Evolutionary conservation across 768 basidiomycete species (phyloP).

Genomic region (Pluteus cervinus): DNA sequence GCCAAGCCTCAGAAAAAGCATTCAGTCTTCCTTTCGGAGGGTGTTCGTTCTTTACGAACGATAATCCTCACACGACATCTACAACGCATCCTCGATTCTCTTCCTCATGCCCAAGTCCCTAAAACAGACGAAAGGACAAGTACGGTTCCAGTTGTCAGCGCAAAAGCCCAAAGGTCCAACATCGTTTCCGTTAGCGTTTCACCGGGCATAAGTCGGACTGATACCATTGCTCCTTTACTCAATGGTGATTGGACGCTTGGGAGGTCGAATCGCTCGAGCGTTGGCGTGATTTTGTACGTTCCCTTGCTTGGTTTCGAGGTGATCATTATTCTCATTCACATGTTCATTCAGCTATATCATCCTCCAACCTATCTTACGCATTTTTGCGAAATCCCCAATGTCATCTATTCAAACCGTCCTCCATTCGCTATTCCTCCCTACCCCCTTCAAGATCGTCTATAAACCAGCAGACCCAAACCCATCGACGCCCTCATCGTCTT

Average conservation of each 20-base stretch:
- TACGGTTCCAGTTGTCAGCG: conserved; percentile 29
- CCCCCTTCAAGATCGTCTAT: conserved; percentile 58
- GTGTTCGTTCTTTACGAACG: background rate
- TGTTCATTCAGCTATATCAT: conserved; percentile 49
- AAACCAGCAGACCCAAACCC: conserved; percentile 13
- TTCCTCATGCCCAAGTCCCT: conserved; percentile 27
- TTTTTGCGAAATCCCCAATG: conserved; percentile 64
- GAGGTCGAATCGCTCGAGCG: conserved; percentile 25
- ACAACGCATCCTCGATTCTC: background rate
- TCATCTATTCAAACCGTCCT: conserved; percentile 70
- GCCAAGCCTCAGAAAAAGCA: background rate
- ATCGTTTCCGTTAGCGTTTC: conserved; percentile 70
- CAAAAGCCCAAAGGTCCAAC: conserved; percentile 55
- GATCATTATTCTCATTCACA: background rate
- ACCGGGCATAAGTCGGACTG: conserved; percentile 69
- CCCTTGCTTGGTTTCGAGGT: conserved; percentile 7
- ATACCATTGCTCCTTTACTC: conserved; percentile 56
- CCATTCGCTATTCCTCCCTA: conserved; percentile 77
- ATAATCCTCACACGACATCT: background rate
- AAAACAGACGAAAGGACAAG: conserved; percentile 12
- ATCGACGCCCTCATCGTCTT: conserved; percentile 4
- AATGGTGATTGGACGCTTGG: conserved; percentile 38
- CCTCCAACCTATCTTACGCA: conserved; percentile 57
- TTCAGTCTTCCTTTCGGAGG: background rate
- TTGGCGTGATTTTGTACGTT: conserved; percentile 47